Conservation (phyloP, 768 basidiomycete genomes). For the Hericium alpestre region DNA sequence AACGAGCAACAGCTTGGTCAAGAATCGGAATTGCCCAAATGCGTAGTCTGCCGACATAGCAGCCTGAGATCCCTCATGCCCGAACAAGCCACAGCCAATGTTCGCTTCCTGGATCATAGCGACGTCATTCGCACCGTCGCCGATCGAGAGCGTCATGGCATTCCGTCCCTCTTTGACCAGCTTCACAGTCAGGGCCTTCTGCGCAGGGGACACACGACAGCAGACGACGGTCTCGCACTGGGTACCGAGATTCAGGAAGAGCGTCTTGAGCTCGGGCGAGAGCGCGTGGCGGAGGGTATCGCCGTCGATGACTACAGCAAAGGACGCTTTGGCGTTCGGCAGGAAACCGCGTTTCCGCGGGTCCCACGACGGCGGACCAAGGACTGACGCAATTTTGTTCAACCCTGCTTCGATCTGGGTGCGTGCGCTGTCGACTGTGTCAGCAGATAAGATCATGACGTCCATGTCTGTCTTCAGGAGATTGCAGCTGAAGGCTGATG, state of each 20-base stretch:
- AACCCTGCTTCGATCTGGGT: constrained; percentile 84
- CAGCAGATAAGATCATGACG: constrained; percentile 91
- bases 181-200: constrained; percentile 95
- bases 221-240: constrained; percentile 98
- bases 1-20: constrained; percentile 83
- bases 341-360: constrained; percentile 56
- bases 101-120: constrained; percentile 99
- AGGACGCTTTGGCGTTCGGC: constrained; percentile 55
- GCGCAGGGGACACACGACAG: constrained; percentile 93
- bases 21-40: constrained; percentile 91
- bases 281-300: constrained; percentile 83
- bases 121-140: constrained; percentile 96
- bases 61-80: constrained; percentile 93
- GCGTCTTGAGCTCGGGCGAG: constrained; percentile 59
- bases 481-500: constrained; percentile 77
- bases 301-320: constrained; percentile 94
- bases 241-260: constrained; percentile 87
- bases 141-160: constrained; percentile 94
- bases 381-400: constrained; percentile 85
- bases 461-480: constrained; percentile 92
- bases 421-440: constrained; percentile 61
- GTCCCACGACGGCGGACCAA: constrained; percentile 64
- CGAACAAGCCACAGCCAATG: constrained; percentile 87
- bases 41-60: constrained; percentile 99
- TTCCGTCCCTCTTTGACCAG: constrained; percentile 91